Evolutionary conservation across 345 rosid species (phyloP).

Genomic region (Salix koriyanagi): DNA sequence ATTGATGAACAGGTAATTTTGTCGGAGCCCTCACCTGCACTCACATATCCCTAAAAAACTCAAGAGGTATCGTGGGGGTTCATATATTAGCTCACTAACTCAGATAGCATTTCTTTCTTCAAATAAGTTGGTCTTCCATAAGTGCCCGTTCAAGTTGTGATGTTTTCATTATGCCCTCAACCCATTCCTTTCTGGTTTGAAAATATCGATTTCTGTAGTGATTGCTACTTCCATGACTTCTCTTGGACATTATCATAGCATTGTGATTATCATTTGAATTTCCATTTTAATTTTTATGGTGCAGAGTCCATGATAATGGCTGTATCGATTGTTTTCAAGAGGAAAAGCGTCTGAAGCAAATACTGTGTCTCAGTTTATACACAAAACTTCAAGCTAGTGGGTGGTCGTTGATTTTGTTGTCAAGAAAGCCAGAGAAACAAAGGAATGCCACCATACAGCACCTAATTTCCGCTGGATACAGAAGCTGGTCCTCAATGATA

Average conservation of each 20-base stretch:
- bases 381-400: conserved; percentile 47
- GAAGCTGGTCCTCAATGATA: conserved; percentile 56
- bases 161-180: not conserved
- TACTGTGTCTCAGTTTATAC: conserved; percentile 37
- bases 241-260: not conserved
- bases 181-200: not conserved
- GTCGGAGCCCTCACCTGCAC: not conserved
- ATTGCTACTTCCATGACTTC: too few species aligned
- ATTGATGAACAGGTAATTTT: conserved; percentile 33
- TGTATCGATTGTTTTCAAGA: conserved; percentile 35
- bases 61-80: not conserved
- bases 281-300: not conserved
- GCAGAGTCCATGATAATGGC: conserved; percentile 31
- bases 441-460: conserved; percentile 33
- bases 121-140: not conserved
- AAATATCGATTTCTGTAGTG: too few species aligned
- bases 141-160: not conserved
- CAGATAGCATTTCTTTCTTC: not conserved
- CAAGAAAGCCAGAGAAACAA: conserved; percentile 45
- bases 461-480: conserved; percentile 53
- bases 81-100: not conserved
- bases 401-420: conserved; percentile 55
- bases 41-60: not conserved
- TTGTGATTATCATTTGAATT: not conserved
- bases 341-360: conserved; percentile 38